Evolutionary conservation across 768 basidiomycete species (phyloP), one percentile per base, ranked within the genome.

Genomic region (Boletus reticulatus): DNA sequence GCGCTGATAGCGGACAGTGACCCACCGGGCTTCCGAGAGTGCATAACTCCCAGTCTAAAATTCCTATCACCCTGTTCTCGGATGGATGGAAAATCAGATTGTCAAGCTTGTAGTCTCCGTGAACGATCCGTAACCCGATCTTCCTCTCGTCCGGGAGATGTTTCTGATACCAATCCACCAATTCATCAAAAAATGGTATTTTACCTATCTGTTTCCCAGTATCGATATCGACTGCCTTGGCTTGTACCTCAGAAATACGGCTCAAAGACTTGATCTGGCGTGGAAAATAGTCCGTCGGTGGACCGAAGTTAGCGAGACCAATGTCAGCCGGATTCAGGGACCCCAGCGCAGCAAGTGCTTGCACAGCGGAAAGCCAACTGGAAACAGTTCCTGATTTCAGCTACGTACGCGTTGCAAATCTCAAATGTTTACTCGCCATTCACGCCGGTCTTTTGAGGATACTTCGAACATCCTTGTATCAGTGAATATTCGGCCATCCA

Each of bases 41-140:
- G 66, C 93, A 97, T 27, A 99, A 75, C 68, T 99, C 96, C 96
- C 96, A 99, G 66, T 99, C 96, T 48, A 99, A 72, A 38, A 99
- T 93, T 6, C 93, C 97, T 59, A 98, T 94, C 4, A 98, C 94
- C 41, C 82, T 78, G 57, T 94, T 92, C 72, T 98, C 88, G 0
- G 87, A 92, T 0, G 89, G 88, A 63, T 98, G 95, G 73, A 97
- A 98, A 59, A 98, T 81, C 60, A 99, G 70, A 70, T 99, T 99
- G 72, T 99, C 96, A n/a, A 96, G 77, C 71, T 99, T 99, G 70
- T 92, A 98, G 72, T 99, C 96, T 27, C 96, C 96, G 68, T 98
- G 96, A 6, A 98, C 94, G 59, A 99, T 85, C n/a, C 91, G 84
- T 51, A 82, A 75, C 1, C 90, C 92, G 1, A 80, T 81, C 68